Evolutionary conservation across 768 basidiomycete species (phyloP).

Genomic region (Trametopsis cervina): DNA sequence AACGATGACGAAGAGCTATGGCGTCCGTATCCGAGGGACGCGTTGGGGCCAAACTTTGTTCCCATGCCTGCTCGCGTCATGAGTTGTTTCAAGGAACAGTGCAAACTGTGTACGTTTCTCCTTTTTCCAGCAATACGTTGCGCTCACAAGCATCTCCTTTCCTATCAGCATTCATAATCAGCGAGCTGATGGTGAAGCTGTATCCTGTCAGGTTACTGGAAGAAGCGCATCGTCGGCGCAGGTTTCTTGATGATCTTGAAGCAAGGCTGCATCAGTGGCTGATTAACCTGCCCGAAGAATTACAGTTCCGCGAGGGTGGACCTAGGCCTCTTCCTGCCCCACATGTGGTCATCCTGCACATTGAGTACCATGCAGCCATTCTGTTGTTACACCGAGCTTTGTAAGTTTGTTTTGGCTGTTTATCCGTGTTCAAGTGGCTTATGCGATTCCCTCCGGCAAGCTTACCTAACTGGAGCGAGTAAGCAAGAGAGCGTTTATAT

Average conservation of each 20-base stretch:
- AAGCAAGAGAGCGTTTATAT: constrained; percentile 12
- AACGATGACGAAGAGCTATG: constrained; percentile 51
- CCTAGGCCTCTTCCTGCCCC: constrained; percentile 51
- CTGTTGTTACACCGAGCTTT: constrained; percentile 73
- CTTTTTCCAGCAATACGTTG: too few relatives aligned
- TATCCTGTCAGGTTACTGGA: constrained; percentile 58
- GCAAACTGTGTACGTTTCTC: constrained; percentile 47
- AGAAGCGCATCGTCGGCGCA: constrained; percentile 33
- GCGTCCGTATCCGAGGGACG: constrained; percentile 37
- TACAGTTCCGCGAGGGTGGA: constrained; percentile 53
- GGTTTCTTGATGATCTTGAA: constrained; percentile 50
- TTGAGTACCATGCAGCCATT: constrained; percentile 72
- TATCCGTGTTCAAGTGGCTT: background rate
- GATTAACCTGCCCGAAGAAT: constrained; percentile 54
- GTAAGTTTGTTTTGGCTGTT: constrained; percentile 35
- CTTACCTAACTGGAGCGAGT: constrained; percentile 72
- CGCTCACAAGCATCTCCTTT: background rate
- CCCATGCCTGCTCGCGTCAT: constrained; percentile 44
- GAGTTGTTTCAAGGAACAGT: constrained; percentile 48
- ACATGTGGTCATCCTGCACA: constrained; percentile 60
- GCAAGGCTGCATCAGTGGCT: constrained; percentile 69
- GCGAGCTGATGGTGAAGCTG: constrained; percentile 56
- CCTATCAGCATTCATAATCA: constrained; percentile 53
- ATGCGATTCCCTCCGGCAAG: constrained; percentile 27
- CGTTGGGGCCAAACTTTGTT: constrained; percentile 31